phyloP scores from a whole-genome alignment of 192 early-diverging fungal genomes.

The Globomyces pollinis-pini region DNA sequence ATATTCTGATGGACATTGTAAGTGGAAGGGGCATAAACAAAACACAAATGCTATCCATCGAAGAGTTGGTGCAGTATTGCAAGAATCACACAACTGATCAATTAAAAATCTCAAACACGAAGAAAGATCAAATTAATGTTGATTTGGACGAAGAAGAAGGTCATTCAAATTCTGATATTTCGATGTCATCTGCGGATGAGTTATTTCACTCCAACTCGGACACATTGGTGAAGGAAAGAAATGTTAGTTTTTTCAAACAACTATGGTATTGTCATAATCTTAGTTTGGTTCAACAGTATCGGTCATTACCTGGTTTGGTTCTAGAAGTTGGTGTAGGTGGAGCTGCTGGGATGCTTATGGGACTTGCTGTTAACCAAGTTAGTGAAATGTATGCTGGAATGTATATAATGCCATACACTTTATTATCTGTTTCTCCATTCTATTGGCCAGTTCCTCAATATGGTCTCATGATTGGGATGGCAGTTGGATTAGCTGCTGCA shows the following conservation, averaged over 20 bases:
- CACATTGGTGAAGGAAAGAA: background rate
- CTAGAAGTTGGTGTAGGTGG: conserved; percentile 38
- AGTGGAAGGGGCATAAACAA: conserved; percentile 21
- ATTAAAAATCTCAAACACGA: background rate
- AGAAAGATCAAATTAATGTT: background rate
- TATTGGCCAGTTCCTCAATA: conserved; percentile 12
- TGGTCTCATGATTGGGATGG: conserved; percentile 28
- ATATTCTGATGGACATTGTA: conserved; percentile 36
- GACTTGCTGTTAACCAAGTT: conserved; percentile 12
- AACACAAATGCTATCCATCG: background rate
- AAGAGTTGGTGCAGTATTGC: background rate
- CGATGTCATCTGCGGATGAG: background rate
- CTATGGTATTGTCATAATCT: conserved; percentile 18
- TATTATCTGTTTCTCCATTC: conserved; percentile 19
- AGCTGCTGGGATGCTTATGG: conserved; percentile 37
- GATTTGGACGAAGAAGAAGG: background rate
- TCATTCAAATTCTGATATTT: background rate
- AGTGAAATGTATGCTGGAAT: conserved; percentile 16
- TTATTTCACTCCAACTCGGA: background rate
- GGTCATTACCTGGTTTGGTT: conserved; percentile 15
- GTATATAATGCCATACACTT: conserved; percentile 14
- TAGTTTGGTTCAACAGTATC: conserved; percentile 27
- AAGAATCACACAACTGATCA: background rate
- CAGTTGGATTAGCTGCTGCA: conserved; percentile 31
- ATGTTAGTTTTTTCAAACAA: background rate